Conservation (phyloP, 2,329 filamentous ascomycete genomes). For the Neonectria coccinea region DNA sequence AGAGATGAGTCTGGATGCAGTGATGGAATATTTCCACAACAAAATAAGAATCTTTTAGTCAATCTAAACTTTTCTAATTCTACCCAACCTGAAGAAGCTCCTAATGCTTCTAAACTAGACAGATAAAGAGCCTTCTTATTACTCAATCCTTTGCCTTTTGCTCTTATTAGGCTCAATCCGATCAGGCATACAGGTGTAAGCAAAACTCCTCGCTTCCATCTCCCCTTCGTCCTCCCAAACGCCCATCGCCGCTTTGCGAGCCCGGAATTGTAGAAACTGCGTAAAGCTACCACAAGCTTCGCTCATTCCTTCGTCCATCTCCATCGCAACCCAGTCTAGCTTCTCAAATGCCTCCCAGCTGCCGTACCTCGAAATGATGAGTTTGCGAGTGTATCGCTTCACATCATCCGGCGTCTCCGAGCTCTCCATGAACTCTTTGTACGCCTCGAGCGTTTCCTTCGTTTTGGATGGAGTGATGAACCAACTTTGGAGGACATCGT, state of each 20-base stretch:
- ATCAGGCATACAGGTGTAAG: constrained; percentile 4
- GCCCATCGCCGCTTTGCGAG: neutral
- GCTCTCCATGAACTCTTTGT: constrained; percentile 22
- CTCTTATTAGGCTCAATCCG: too few species aligned
- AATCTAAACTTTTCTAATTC: too few species aligned
- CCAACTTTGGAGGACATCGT: constrained; percentile 20
- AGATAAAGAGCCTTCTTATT: too few species aligned
- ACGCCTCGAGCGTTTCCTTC: constrained; percentile 21
- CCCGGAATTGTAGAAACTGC: neutral
- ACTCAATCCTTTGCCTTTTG: too few species aligned
- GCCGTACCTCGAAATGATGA: constrained; percentile 26
- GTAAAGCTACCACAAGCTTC: constrained; percentile 1
- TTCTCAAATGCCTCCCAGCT: constrained; percentile 35
- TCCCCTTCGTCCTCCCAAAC: neutral
- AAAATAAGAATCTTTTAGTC: too few species aligned
- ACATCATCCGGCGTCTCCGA: constrained; percentile 10
- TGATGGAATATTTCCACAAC: too few species aligned
- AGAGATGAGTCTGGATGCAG: too few species aligned
- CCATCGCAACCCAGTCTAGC: constrained; percentile 4
- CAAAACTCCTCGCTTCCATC: neutral
- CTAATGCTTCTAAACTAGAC: too few species aligned
- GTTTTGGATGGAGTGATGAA: constrained; percentile 27
- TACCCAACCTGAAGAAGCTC: too few species aligned
- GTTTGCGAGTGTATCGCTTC: constrained; percentile 25
- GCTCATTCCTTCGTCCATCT: neutral